Base-by-base conservation (phyloP, 805 yeast species). In the Candida pseudoglaebosa region DNA sequence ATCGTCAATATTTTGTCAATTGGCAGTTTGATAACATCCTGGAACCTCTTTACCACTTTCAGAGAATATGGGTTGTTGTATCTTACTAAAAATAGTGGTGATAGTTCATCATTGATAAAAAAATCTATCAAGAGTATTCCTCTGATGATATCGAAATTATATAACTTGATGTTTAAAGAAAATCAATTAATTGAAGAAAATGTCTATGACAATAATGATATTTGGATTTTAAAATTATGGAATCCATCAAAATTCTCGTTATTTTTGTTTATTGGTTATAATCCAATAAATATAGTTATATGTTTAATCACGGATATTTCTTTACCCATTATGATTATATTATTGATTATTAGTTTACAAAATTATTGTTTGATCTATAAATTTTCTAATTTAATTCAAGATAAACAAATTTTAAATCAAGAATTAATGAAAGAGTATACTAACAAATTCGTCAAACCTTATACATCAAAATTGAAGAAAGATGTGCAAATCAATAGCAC, bases 201-300 rank as follows among this genome's bases (percentile, higher is more conserved):
- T 16, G 45, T 53, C 15, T 46, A 44, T 36, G 58, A 56, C 4
- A 36, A 64, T 21, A 61, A 64, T 20, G 61, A 62, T 15, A 70
- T 71, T 24, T 82, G 83, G 77, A 73, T 76, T 41, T 54, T 84
- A 30, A 62, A 60, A 14, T 73, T 82, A 36, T 84, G 95, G 95
- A 65, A 68, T 31, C 91, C 91, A 0, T 71, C 82, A 0, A 67
- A 67, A 45, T 80, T 82, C 53, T 70, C 70, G 22, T 62, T 82
- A 4, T 59, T 65, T 34, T 47, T 83, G 2, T 67, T 75, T 20
- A 64, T 76, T 2, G 57, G 75, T 1, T 79, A 78, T 45, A 79
- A 86, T 5, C 93, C 95, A 0, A 52, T 78, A 7, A 73, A 70
- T 34, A 46, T 77, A 6, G 38, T 70, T 2, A 58, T 73, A 1